phyloP scores from a whole-genome alignment of 2,329 filamentous ascomycete species.

The Tolypocladium ovalisporum region DNA sequence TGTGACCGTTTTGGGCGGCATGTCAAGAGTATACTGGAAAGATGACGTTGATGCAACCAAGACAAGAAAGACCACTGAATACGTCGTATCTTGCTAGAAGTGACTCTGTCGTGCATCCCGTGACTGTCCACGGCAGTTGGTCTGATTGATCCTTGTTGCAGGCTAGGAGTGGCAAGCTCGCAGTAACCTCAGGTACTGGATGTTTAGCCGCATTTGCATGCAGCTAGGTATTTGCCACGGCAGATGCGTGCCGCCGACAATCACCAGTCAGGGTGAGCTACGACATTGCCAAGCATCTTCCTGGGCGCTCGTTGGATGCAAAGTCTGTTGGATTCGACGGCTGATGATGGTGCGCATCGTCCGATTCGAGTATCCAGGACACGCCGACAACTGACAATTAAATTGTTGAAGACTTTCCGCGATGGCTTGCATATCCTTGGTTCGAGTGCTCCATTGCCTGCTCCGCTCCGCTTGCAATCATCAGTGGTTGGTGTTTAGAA shows the following conservation, averaged over 20 bases:
- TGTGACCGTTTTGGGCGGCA: not conserved
- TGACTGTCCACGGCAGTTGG: not conserved
- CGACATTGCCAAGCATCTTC: not conserved
- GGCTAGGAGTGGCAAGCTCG: not conserved
- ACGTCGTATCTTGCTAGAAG: not conserved
- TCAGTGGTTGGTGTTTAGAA: not conserved
- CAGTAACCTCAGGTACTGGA: not conserved
- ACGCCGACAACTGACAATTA: not conserved
- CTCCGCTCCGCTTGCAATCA: not conserved
- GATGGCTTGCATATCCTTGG: not conserved
- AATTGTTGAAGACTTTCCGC: not conserved
- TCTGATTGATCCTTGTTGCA: not conserved
- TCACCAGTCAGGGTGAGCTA: not conserved
- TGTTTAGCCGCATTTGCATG: not conserved
- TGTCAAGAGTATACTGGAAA: not conserved
- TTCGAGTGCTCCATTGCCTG: not conserved
- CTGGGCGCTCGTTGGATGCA: not conserved
- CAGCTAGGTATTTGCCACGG: not conserved
- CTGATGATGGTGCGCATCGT: not conserved
- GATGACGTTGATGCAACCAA: not conserved
- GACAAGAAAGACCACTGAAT: not conserved
- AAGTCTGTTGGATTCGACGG: not conserved
- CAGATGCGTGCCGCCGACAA: not conserved
- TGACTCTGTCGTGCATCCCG: not conserved
- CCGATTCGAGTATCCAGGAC: too few species aligned